Conservation (phyloP, 768 basidiomycete genomes). For the Suillus subaureus region DNA sequence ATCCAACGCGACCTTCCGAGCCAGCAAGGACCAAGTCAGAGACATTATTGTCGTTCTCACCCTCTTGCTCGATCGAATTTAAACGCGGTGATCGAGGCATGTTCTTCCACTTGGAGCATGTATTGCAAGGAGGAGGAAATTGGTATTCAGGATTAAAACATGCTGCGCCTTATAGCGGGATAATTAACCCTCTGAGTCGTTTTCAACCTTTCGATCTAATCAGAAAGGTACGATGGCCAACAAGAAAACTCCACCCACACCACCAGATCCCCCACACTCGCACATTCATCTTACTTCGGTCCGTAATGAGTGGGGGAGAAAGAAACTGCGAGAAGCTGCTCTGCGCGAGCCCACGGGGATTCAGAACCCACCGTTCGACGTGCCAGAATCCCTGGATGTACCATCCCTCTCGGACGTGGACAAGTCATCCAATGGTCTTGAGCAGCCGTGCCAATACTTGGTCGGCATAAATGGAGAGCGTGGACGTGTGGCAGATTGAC, state of each 20-base stretch:
- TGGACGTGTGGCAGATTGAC: not conserved
- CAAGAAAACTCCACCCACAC: not conserved
- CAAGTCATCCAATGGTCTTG: not conserved
- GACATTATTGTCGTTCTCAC: not conserved
- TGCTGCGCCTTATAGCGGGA: not conserved
- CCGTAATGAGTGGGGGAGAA: not conserved
- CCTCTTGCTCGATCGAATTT: not conserved
- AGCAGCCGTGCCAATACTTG: not conserved
- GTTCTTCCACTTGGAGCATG: not conserved
- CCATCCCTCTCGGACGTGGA: not conserved
- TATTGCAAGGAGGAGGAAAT: not conserved
- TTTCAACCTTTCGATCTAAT: not conserved
- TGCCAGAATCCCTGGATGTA: not conserved
- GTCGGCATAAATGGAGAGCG: not conserved
- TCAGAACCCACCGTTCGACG: not conserved
- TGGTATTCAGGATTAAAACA: not conserved
- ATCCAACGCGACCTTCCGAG: constrained; percentile 29
- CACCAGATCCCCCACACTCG: not conserved
- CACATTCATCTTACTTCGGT: not conserved
- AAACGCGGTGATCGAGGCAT: not conserved
- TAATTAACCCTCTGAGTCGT: not conserved
- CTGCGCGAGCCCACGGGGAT: not conserved
- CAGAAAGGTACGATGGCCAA: not conserved
- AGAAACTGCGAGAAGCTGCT: not conserved
- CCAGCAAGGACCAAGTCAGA: constrained; percentile 16